Evolutionary conservation across 768 basidiomycete genomes (phyloP).

Genomic region (Scleroderma citrinum): DNA sequence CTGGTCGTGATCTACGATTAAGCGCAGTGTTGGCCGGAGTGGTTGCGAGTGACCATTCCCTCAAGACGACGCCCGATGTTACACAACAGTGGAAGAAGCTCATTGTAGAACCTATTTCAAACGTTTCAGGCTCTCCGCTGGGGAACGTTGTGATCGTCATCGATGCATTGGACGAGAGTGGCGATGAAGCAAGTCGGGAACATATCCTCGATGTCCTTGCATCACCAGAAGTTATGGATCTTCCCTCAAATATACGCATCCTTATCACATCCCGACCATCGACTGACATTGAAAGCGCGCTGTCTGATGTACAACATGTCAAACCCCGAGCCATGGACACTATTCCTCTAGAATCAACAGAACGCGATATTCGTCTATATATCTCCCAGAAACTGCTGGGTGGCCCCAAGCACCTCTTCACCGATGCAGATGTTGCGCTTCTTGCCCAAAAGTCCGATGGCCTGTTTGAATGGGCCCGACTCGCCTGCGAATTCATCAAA

Average conservation of each 20-base stretch:
- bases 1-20: not conserved
- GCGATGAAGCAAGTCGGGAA: constrained; percentile 1
- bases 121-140: not conserved
- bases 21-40: not conserved
- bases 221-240: not conserved
- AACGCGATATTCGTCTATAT: constrained; percentile 2
- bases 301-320: not conserved
- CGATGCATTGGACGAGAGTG: constrained; percentile 20
- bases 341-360: not conserved
- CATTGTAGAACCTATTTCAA: constrained; percentile 12
- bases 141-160: constrained; percentile 22
- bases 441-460: constrained; percentile 3
- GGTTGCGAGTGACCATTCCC: not conserved
- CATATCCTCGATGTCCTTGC: constrained; percentile 11
- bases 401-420: not conserved
- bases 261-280: constrained; percentile 4
- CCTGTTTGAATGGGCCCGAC: constrained; percentile 6
- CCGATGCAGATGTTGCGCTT: not conserved
- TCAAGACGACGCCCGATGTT: not conserved
- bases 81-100: constrained; percentile 13
- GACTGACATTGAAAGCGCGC: not conserved
- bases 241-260: constrained; percentile 1
- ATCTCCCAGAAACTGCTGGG: constrained; percentile 1
- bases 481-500: constrained; percentile 6
- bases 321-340: constrained; percentile 1